These are phyloP conservation scores for Sordariomycetes sp. DNA, from an alignment of 2,329 filamentous ascomycete genomes.

Conservation along the genomic window DNA sequence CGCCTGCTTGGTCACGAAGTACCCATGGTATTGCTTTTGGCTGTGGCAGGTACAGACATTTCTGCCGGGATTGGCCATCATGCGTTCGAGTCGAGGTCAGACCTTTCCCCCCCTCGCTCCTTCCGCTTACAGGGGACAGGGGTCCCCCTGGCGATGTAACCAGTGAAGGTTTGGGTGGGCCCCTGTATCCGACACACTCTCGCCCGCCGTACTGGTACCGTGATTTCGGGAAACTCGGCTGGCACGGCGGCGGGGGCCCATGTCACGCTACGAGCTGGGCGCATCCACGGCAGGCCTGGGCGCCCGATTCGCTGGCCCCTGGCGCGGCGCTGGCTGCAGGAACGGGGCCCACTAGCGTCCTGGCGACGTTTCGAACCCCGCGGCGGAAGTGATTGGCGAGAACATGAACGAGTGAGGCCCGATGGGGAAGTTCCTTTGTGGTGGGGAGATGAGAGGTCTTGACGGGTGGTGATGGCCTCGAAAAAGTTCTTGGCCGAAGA, in stretches of 20 bases:
- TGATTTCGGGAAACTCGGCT: no score
- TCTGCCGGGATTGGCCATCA: not conserved
- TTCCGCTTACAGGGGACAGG: no score
- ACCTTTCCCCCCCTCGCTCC: not conserved
- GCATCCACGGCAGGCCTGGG: no score
- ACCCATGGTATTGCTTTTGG: not conserved
- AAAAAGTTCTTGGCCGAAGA: no score
- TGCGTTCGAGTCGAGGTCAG: not conserved
- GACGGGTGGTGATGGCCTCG: not conserved
- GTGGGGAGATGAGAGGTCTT: not conserved
- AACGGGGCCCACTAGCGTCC: not conserved
- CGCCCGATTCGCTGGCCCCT: not conserved
- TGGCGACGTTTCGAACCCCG: constrained; percentile 4
- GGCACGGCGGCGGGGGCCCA: no score
- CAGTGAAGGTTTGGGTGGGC: no score
- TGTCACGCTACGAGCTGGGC: no score
- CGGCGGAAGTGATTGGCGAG: not conserved
- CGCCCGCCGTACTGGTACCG: no score
- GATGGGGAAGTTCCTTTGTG: not conserved
- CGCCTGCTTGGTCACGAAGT: not conserved
- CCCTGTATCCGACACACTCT: no score
- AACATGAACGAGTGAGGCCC: not conserved
- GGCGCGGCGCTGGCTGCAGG: not conserved
- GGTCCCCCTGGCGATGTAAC: no score
- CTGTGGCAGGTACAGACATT: not conserved